Base-by-base conservation (phyloP, 2,329 filamentous ascomycete species). In the Xylariaceae sp. region DNA sequence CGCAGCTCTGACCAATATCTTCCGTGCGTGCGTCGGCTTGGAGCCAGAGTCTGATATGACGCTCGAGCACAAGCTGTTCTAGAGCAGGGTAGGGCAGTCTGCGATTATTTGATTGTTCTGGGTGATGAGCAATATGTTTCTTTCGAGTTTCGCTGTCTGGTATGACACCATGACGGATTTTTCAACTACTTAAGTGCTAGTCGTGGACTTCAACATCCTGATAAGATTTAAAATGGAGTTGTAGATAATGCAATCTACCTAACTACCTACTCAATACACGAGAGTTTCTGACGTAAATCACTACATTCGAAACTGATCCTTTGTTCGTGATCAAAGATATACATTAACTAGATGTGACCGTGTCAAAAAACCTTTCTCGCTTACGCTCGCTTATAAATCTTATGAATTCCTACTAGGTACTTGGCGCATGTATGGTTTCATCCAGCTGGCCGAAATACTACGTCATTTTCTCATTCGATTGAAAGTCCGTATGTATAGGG, bases 41-140 rank as follows among this genome's bases (percentile, higher is more conserved):
- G 89, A 96, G 80, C 94, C 94, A 14, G 94, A 99, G 81, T 94
- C 86, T 50, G 94, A 99, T 70, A 99, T 99, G 94, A 96, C 91
- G 38, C 82, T 97, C 46, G 94, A 99, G 81, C 92, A 97, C 78
- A 99, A 97, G 84, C 82, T 97, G 57, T 91, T 96, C 69, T 89
- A 81, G 71, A 42, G 7, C 2, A 33, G 71, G 45, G 7, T 5
- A 33, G 11, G 27, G 2, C 4, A 12, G 30, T 1, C n/a, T 3
- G 14, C 42, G 12, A 32, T 36, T 27, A 27, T 27, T 27, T 27
- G 22, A 27, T 7, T 4, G 22, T 27, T 7, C 7, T 27, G 22
- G 22, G 7, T 27, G 22, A 27, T 7, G 4, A 4, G 22, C 22
- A 27, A 27, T 7, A 36, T 47, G 33, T 52, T 55, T 45, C 39